Evolutionary conservation across 2,329 filamentous ascomycete species (phyloP).

Genomic region (Neofusicoccum sp.): DNA sequence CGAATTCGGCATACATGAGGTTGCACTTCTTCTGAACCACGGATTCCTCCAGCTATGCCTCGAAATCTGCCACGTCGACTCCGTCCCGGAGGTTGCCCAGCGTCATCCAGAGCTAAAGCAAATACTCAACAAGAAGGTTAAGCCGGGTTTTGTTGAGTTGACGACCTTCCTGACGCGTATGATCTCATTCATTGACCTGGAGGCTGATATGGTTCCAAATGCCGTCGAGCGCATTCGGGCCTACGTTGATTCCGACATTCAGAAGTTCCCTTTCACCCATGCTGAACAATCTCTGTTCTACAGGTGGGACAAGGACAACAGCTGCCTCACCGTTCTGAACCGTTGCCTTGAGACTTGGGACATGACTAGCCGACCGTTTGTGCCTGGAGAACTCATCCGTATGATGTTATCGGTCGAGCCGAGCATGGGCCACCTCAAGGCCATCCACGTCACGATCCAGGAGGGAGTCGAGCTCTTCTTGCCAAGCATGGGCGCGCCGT

Average conservation of each 20-base stretch:
- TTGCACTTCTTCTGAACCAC: not conserved
- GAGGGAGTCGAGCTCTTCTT: constrained; percentile 30
- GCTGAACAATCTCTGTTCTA: constrained; percentile 26
- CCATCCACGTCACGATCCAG: constrained; percentile 27
- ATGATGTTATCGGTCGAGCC: constrained; percentile 25
- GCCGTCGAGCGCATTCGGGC: constrained; percentile 24
- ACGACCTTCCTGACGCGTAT: not conserved
- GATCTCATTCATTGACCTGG: constrained; percentile 25
- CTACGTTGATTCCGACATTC: constrained; percentile 24
- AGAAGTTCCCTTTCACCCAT: constrained; percentile 30
- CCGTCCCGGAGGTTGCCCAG: not conserved
- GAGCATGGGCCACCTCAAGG: constrained; percentile 12
- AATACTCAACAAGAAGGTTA: constrained; percentile 24
- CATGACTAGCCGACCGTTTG: constrained; percentile 28
- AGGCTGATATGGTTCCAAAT: constrained; percentile 19
- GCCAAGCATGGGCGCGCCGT: constrained; percentile 30
- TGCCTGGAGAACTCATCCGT: constrained; percentile 34
- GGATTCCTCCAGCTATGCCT: constrained; percentile 4
- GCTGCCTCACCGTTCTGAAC: constrained; percentile 33
- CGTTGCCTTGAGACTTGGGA: constrained; percentile 37
- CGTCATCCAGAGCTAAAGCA: constrained; percentile 22
- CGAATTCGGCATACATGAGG: not conserved
- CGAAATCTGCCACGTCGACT: constrained; percentile 2
- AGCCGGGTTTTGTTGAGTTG: constrained; percentile 14
- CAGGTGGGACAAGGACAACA: constrained; percentile 31